Conservation (phyloP, 164 flowering plant species). For the Kalanchoe fedtschenkoi region DNA sequence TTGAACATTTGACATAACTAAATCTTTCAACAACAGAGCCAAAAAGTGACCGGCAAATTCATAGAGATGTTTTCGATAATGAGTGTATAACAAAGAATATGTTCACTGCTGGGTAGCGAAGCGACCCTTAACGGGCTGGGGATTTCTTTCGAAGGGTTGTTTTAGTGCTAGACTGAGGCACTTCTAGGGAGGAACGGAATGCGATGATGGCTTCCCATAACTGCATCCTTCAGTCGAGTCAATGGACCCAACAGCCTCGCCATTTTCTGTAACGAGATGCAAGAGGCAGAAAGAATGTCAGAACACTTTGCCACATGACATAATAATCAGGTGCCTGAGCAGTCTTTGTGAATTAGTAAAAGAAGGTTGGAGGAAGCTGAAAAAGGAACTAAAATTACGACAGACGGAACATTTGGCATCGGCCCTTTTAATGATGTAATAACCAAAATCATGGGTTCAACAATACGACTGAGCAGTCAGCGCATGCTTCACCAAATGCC, state of each 20-base stretch:
- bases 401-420: too few relatives aligned
- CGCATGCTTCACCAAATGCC: too few relatives aligned
- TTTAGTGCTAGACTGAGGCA: slow-evolving; percentile 8
- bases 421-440: too few relatives aligned
- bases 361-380: not conserved
- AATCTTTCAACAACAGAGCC: too few relatives aligned
- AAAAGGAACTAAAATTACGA: not conserved
- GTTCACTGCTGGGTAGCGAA: too few relatives aligned
- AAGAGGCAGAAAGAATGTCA: not conserved
- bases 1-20: too few relatives aligned
- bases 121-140: too few relatives aligned
- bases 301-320: not conserved
- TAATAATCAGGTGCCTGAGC: not conserved
- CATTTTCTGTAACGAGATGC: slow-evolving; percentile 1
- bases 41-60: too few relatives aligned
- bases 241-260: not conserved
- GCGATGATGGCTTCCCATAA: not conserved
- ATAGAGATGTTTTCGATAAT: too few relatives aligned
- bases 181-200: not conserved
- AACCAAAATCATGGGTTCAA: too few relatives aligned
- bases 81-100: too few relatives aligned
- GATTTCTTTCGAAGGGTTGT: too few relatives aligned
- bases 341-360: not conserved
- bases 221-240: not conserved
- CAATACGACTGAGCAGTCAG: not conserved